phyloP scores from a whole-genome alignment of 148 eudicot genomes.

The Vaccinium vitisidaea region DNA sequence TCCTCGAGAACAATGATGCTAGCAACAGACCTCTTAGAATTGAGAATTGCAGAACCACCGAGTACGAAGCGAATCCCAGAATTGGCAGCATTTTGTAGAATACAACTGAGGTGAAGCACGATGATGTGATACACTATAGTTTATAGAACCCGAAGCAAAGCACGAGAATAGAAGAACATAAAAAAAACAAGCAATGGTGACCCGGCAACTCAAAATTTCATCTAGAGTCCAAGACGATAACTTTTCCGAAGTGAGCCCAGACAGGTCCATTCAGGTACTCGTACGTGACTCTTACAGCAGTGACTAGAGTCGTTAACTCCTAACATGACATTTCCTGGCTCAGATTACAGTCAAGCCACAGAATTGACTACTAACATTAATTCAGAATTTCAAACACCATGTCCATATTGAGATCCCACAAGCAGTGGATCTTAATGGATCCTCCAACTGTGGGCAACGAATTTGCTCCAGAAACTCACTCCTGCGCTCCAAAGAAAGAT shows the following conservation, averaged over 20 bases:
- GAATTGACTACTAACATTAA: not conserved
- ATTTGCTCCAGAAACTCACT: not conserved
- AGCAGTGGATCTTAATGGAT: not conserved
- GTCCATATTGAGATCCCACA: not conserved
- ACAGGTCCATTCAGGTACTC: not conserved
- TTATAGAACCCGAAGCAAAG: not conserved
- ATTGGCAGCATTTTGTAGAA: conserved; percentile 29
- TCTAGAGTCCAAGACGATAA: not conserved
- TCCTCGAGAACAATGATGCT: not conserved
- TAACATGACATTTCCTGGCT: not conserved
- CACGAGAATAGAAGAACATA: not conserved
- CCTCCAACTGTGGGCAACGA: not conserved
- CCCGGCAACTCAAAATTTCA: not conserved
- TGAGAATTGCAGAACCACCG: conserved; percentile 77
- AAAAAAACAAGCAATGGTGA: not conserved
- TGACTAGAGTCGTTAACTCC: not conserved
- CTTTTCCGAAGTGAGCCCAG: not conserved
- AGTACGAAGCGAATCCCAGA: conserved; percentile 86
- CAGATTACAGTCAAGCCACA: not conserved
- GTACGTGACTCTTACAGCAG: not conserved
- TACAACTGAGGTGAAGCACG: not conserved
- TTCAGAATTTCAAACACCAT: not conserved
- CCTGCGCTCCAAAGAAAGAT: not conserved
- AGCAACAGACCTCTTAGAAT: conserved; percentile 38
- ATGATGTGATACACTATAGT: not conserved